These are phyloP conservation scores for Claviceps sorghi DNA, from an alignment of 2,329 filamentous ascomycete genomes.

Conservation along the genomic window DNA sequence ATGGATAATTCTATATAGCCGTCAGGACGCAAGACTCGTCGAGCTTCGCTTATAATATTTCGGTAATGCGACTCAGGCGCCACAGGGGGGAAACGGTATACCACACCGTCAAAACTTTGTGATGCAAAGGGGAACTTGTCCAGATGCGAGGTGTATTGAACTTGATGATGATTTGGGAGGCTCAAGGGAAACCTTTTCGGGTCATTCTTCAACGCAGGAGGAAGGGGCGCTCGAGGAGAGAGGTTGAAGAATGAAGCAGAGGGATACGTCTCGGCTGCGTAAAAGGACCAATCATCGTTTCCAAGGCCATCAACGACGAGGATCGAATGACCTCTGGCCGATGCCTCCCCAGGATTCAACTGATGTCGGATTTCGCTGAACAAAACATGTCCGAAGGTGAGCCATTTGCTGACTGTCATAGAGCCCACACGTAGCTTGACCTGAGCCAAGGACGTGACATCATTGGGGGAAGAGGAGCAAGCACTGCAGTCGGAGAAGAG, in stretches of 20 bases:
- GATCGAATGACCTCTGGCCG: conserved; percentile 41
- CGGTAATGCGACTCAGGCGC: conserved; percentile 54
- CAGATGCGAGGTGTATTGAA: conserved; percentile 48
- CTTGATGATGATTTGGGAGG: conserved; percentile 60
- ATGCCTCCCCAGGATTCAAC: conserved; percentile 30
- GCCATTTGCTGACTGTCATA: conserved; percentile 77
- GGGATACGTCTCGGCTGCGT: conserved; percentile 67
- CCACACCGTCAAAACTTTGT: conserved; percentile 61
- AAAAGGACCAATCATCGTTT: conserved; percentile 75
- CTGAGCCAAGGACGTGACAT: conserved; percentile 50
- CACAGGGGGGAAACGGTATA: conserved; percentile 62
- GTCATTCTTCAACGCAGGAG: conserved; percentile 26
- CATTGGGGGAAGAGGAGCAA: conserved; percentile 27
- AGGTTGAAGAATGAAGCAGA: conserved; percentile 64
- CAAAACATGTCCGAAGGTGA: conserved; percentile 69
- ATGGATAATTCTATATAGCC: conserved; percentile 69
- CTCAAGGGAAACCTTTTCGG: conserved; percentile 36
- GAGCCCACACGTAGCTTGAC: conserved; percentile 68
- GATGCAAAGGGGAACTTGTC: conserved; percentile 61
- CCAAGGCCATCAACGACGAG: conserved; percentile 71
- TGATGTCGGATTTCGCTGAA: conserved; percentile 69
- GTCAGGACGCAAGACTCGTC: conserved; percentile 62
- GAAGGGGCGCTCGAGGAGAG: conserved; percentile 40
- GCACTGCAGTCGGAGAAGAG: conserved; percentile 32
- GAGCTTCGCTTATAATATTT: conserved; percentile 58